These are phyloP conservation scores for Nakazawaea populi DNA, from an alignment of 805 yeast species.

Conservation along the genomic window DNA sequence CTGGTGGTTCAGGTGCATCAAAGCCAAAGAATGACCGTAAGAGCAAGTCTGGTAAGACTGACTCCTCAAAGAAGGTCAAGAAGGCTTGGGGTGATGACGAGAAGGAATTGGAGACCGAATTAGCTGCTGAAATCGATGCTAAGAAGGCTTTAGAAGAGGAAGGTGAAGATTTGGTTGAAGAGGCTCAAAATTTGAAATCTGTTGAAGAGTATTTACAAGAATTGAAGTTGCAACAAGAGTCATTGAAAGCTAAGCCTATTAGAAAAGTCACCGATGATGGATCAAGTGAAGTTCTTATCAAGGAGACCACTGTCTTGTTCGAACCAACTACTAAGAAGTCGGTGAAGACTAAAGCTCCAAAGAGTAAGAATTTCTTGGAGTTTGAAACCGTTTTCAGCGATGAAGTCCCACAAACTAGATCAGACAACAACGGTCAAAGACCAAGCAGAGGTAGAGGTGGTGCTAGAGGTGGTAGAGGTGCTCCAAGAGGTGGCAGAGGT, in stretches of 20 bases:
- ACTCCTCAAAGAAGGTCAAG: constrained; percentile 76
- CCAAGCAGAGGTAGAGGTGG: constrained; percentile 23
- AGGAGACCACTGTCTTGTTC: constrained; percentile 51
- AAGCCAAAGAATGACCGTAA: constrained; percentile 76
- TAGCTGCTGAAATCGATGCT: constrained; percentile 40
- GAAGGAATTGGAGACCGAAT: constrained; percentile 64
- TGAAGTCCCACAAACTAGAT: constrained; percentile 33
- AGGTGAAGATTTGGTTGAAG: constrained; percentile 37
- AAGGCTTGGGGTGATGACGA: constrained; percentile 87
- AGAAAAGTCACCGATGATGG: constrained; percentile 53
- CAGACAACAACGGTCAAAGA: too few species aligned
- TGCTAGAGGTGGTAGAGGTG: constrained; percentile 18
- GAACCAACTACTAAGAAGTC: constrained; percentile 62
- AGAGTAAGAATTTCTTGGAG: constrained; percentile 77
- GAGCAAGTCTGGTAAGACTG: constrained; percentile 77
- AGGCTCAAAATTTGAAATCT: constrained; percentile 52
- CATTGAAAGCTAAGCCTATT: constrained; percentile 29
- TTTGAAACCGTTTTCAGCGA: constrained; percentile 69
- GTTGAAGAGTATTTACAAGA: constrained; percentile 84
- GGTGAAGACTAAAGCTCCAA: constrained; percentile 64
- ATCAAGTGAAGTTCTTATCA: constrained; percentile 56
- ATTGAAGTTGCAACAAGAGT: constrained; percentile 39
- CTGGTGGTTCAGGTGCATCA: constrained; percentile 44
- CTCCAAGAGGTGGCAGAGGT: constrained; percentile 15
- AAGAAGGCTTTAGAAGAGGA: constrained; percentile 32